These are phyloP conservation scores for Graphium sp. DNA, from an alignment of 2,329 filamentous ascomycete species.

Conservation along the genomic window DNA sequence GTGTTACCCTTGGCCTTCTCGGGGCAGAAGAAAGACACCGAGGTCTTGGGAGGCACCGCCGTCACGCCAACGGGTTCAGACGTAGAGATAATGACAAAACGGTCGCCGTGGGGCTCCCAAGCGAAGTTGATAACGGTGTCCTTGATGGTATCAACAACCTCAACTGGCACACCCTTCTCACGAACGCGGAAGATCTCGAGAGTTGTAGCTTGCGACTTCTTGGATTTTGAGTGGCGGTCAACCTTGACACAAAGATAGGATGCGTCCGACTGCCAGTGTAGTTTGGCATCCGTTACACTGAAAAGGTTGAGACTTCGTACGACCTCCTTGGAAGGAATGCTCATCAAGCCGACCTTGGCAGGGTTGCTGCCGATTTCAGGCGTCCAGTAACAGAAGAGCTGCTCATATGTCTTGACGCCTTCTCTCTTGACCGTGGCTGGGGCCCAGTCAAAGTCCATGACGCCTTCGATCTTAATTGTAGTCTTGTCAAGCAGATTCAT, in stretches of 20 bases:
- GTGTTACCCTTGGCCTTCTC: slow-evolving; percentile 76
- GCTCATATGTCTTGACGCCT: slow-evolving; percentile 80
- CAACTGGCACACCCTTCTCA: slow-evolving; percentile 95
- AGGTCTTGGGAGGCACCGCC: slow-evolving; percentile 81
- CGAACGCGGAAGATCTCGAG: slow-evolving; percentile 95
- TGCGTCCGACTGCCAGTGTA: slow-evolving; percentile 95
- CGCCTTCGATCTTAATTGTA: slow-evolving; percentile 87
- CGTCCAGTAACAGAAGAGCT: slow-evolving; percentile 97
- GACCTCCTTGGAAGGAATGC: slow-evolving; percentile 83
- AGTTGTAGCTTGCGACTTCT: slow-evolving; percentile 94
- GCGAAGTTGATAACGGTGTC: slow-evolving; percentile 99
- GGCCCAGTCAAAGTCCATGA: slow-evolving; percentile 97
- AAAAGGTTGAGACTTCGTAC: slow-evolving; percentile 92
- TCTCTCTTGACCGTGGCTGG: slow-evolving; percentile 70
- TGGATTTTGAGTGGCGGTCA: slow-evolving; percentile 95
- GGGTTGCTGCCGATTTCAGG: slow-evolving; percentile 96
- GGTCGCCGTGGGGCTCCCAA: slow-evolving; percentile 96
- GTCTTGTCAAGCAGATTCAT: slow-evolving; percentile 88
- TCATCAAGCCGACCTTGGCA: slow-evolving; percentile 93
- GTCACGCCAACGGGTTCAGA: slow-evolving; percentile 65
- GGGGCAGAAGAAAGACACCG: slow-evolving; percentile 90
- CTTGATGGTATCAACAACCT: slow-evolving; percentile 95
- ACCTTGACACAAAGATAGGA: slow-evolving; percentile 97
- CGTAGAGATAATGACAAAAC: slow-evolving; percentile 93
- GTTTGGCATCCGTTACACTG: slow-evolving; percentile 92